Evolutionary conservation across 257 asterid species (phyloP).

Genomic region (Primulina huaijiensis): DNA sequence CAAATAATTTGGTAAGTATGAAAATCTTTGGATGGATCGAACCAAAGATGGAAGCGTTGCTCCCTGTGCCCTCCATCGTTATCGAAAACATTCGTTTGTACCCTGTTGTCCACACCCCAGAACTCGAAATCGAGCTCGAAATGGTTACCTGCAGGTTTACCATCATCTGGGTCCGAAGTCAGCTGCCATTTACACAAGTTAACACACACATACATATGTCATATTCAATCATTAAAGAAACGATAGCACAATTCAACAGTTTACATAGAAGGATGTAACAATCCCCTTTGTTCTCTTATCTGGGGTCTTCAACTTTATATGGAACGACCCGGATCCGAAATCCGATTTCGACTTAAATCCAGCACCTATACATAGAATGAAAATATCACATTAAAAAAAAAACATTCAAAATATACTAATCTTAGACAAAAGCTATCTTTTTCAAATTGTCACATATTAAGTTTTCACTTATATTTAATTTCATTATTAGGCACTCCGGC

Average conservation of each 20-base stretch:
- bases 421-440: too few relatives aligned
- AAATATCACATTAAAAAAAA: background rate
- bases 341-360: constrained; percentile 41
- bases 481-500: too few relatives aligned
- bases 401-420: too few relatives aligned
- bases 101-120: constrained; percentile 20
- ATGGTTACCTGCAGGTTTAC: constrained; percentile 16
- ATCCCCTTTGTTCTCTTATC: constrained; percentile 34
- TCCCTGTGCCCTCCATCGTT: constrained; percentile 47
- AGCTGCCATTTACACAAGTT: constrained; percentile 24
- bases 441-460: too few relatives aligned
- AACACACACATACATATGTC: too few relatives aligned
- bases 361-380: constrained; percentile 28
- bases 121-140: constrained; percentile 43
- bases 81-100: constrained; percentile 54
- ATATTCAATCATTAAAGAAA: too few relatives aligned
- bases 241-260: too few relatives aligned
- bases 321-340: constrained; percentile 41
- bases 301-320: constrained; percentile 39
- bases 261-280: constrained; percentile 43
- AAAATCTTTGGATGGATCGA: constrained; percentile 56
- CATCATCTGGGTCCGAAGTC: constrained; percentile 25
- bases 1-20: constrained; percentile 49
- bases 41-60: constrained; percentile 48
- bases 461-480: too few relatives aligned